Base-by-base conservation (phyloP, 2,329 filamentous ascomycete species). In the Gliomastix tumulicola region DNA sequence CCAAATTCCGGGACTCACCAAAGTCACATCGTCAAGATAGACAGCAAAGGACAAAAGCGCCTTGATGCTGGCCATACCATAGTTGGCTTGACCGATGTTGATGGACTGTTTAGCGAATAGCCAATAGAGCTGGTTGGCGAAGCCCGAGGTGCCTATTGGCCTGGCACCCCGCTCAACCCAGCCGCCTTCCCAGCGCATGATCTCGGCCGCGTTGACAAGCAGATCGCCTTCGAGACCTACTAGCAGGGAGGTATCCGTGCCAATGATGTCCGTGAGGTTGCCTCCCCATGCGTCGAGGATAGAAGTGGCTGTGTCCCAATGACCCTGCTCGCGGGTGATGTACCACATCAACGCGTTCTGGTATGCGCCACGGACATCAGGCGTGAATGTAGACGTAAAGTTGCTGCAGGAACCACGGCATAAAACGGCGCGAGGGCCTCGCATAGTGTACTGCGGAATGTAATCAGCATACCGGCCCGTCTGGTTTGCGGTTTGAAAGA, bases 321-420 rank as follows among this genome's bases (percentile, higher is more conserved):
- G 59, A 5, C 40, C 45, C 19, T 58, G 43, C 35, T 60, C 48
- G 7, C 47, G 45, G 2, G 62, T 65, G 37, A 66, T 62, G 34
- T 64, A 63, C 62, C 59, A 65, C 60, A 63, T 61, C 8, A 63
- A 44, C 6, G 62, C 53, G 32, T 64, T 62, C 36, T 65, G 62
- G 40, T 51, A 65, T 2, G 60, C 59, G 1, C 60, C 61, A 15
- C 61, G 51, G 5, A 46, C 50, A 40, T 65, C 61, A 4, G 49
- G 41, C 10, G 55, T 49, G 39, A 64, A 64, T 7, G 25, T 28
- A 2, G 48, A 45, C 4, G 49, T 56, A 30, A 62, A 61, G 34
- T 65, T 65, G 44, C 49, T 60, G 27, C 44, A 37, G 5, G 33
- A 6, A 1, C 61, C 59, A 2, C 60, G 52, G 6, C 50, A 57